A percentile compares a stretch with the other conserved stretches of the same genome.
phyloP scores from a whole-genome alignment of 2,329 filamentous ascomycete genomes.

The Akanthomyces uredinophilus region DNA sequence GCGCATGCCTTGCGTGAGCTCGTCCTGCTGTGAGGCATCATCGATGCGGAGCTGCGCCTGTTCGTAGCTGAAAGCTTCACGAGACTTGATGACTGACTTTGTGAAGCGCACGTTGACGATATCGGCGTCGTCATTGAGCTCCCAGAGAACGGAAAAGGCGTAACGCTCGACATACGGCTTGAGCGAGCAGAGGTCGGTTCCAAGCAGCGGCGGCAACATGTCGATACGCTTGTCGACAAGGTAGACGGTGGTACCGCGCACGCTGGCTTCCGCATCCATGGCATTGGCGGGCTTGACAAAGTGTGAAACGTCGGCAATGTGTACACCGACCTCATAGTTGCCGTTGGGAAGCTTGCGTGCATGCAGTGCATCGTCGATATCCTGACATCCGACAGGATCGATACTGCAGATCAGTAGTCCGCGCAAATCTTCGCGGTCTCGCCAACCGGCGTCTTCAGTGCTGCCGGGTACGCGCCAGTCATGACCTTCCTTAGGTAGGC shows the following conservation, averaged over 20 bases:
- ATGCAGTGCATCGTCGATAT: constrained; percentile 96
- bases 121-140: constrained; percentile 78
- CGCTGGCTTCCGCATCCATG: constrained; percentile 93
- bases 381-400: constrained; percentile 90
- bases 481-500: constrained; percentile 84
- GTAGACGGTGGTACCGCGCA: constrained; percentile 94
- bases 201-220: constrained; percentile 95
- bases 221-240: constrained; percentile 98
- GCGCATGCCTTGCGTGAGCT: constrained; percentile 85
- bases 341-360: constrained; percentile 80
- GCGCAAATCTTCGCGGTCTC: constrained; percentile 75
- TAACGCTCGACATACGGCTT: constrained; percentile 97
- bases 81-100: constrained; percentile 95
- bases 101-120: constrained; percentile 84
- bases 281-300: constrained; percentile 96
- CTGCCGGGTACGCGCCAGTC: constrained; percentile 87
- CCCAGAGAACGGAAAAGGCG: constrained; percentile 83
- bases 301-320: constrained; percentile 98
- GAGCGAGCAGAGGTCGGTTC: constrained; percentile 91
- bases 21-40: constrained; percentile 79
- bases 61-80: constrained; percentile 97
- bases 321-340: constrained; percentile 92
- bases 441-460: constrained; percentile 80
- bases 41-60: constrained; percentile 92
- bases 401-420: constrained; percentile 93